These are phyloP conservation scores for Nakaseomyces glabratus DNA, from an alignment of 1,139 yeast genomes.

Conservation along the genomic window DNA sequence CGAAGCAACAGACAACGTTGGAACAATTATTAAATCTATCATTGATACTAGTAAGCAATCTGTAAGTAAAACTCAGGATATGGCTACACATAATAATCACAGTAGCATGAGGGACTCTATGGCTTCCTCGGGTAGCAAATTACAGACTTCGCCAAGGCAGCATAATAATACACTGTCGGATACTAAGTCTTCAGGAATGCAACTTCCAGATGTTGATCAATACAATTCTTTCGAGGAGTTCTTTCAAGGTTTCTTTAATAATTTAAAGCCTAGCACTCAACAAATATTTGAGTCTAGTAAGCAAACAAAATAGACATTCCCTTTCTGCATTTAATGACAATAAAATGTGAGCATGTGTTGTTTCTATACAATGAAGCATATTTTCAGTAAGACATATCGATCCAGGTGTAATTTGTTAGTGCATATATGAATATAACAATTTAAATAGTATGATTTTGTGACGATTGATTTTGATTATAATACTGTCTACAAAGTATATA, in stretches of 20 bases:
- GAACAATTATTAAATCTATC: conserved; percentile 41
- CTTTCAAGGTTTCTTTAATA: conserved; percentile 37
- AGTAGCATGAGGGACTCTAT: conserved; percentile 8
- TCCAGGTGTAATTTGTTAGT: too few relatives aligned
- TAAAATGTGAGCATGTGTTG: too few relatives aligned
- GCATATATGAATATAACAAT: too few relatives aligned
- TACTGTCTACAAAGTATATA: too few relatives aligned
- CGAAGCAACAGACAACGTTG: conserved; percentile 49
- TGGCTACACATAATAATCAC: neutral
- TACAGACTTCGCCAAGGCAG: conserved; percentile 7
- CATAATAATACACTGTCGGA: conserved; percentile 6
- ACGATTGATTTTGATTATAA: too few relatives aligned
- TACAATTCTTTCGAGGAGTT: conserved; percentile 43
- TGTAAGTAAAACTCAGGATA: conserved; percentile 10
- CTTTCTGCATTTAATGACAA: too few relatives aligned
- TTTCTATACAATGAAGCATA: too few relatives aligned
- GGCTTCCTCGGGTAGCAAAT: conserved; percentile 21
- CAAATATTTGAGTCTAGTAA: conserved; percentile 18
- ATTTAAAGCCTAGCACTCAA: conserved; percentile 29
- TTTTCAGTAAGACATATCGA: too few relatives aligned
- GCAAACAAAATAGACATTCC: too few relatives aligned
- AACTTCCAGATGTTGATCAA: conserved; percentile 37
- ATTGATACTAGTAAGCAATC: conserved; percentile 35
- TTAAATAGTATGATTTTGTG: too few relatives aligned
- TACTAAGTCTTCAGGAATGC: conserved; percentile 8